Percentiles rank a stretch among this genome's conserved stretches.
Evolutionary conservation across 2,329 filamentous ascomycete genomes (phyloP).

Genomic region (Colletotrichum echinochloae): DNA sequence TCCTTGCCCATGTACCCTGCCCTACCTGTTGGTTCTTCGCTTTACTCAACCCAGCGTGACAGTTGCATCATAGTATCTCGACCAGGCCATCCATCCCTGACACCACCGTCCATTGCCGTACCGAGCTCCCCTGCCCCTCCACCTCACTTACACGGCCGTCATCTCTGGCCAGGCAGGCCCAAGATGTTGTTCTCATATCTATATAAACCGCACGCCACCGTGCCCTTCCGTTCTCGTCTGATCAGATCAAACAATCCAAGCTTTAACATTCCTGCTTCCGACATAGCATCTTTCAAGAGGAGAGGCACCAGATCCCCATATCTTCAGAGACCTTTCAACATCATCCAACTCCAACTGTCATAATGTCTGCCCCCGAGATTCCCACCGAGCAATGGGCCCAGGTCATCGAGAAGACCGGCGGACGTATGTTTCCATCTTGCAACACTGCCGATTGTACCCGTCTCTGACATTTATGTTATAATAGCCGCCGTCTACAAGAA

Average conservation of each 20-base stretch:
- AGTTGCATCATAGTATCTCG: slow-evolving; percentile 20
- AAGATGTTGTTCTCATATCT: slow-evolving; percentile 32
- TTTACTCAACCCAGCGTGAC: slow-evolving; percentile 3
- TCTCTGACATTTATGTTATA: slow-evolving; percentile 46
- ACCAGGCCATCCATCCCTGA: slow-evolving; percentile 19
- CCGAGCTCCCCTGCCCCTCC: slow-evolving; percentile 16
- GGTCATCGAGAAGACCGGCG: slow-evolving; percentile 85
- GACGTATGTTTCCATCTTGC: slow-evolving; percentile 60
- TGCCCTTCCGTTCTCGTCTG: slow-evolving; percentile 15
- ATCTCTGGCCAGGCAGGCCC: neutral
- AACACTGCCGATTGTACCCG: slow-evolving; percentile 20
- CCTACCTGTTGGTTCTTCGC: neutral
- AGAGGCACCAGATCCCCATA: slow-evolving; percentile 11
- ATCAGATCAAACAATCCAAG: slow-evolving; percentile 32
- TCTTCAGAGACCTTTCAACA: slow-evolving; percentile 2
- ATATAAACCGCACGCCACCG: slow-evolving; percentile 31
- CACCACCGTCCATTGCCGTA: slow-evolving; percentile 18
- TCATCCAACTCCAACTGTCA: slow-evolving; percentile 3
- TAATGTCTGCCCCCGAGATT: slow-evolving; percentile 53
- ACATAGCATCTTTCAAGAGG: slow-evolving; percentile 14
- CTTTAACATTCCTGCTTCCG: slow-evolving; percentile 25
- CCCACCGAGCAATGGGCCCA: slow-evolving; percentile 92
- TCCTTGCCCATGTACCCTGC: slow-evolving; percentile 1
- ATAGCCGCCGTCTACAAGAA: slow-evolving; percentile 77
- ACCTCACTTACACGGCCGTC: slow-evolving; percentile 27